Base-by-base conservation (phyloP, 164 flowering plant genomes). In the Stephania japonica region DNA sequence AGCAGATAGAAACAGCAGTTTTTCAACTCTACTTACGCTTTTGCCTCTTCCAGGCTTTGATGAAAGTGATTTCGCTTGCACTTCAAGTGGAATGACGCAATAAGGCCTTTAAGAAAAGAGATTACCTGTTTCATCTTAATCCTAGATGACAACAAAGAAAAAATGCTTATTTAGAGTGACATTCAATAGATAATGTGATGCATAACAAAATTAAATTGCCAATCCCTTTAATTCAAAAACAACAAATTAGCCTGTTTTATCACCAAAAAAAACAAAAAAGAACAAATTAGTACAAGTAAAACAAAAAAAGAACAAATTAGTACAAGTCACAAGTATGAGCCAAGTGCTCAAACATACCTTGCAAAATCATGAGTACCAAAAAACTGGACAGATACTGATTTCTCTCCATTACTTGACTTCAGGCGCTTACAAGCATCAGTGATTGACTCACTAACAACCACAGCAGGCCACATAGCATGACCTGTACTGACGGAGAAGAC, bases 341-440 rank as follows among this genome's bases (percentile, higher is more conserved):
- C 38, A 47, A 74, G 59, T 66, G 73, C 21, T 66, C 43, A 26
- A 69, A 41, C 72, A 76, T 67, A 93, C 99, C 99, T 91, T 26
- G 99, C 99, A 87, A 91, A 95, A 80, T 95, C 99, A 81, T 95
- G 94, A 61, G 97, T 89, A 41, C 99, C 99, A 85, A 95, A 93
- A 83, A 95, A 95, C 70, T 95, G 99, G 70, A 95, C 99, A 53
- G 85, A 87, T 76, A 93, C 83, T 67, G 95, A 88, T 77, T 78
- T 86, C 68, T 85, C 94, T 69, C 83, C 88, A 7, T 79, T 64
- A 77, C 18, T 70, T 73, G 78, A 82, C 70, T 78, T 83, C 44
- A 87, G 72, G 72, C 89, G 86, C 74, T 81, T 86, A 27, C 77
- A 82, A 26, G 80, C 82, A 77, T 77, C 83, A 74, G 87, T 67